Conservation (phyloP, 345 rosid species). For the Brassica carinata region DNA sequence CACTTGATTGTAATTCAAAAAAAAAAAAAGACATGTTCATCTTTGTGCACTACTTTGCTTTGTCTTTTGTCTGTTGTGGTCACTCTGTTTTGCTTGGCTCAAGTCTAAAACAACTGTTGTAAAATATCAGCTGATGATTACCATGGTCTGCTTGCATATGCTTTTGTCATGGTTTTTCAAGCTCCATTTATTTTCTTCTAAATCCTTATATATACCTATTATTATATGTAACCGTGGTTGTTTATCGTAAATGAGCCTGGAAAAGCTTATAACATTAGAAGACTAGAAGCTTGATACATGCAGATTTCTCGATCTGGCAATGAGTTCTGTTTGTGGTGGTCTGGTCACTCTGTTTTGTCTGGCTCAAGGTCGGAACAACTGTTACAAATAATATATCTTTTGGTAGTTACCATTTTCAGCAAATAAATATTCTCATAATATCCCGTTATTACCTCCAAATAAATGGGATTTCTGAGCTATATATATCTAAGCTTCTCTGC, state of each 20-base stretch:
- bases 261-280: no score
- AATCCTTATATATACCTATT: no score
- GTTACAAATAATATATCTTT: not conserved
- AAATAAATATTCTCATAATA: not conserved
- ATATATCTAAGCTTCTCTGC: not conserved
- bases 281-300: no score
- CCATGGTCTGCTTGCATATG: no score
- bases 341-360: slow-evolving; percentile 23
- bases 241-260: no score
- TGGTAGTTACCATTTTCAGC: not conserved
- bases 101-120: not conserved
- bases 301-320: not conserved
- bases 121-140: no score
- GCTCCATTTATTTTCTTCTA: no score
- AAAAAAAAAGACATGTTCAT: slow-evolving; percentile 3
- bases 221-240: no score
- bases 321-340: no score
- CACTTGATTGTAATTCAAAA: not conserved
- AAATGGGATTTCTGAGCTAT: slow-evolving; percentile 4
- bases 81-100: slow-evolving; percentile 28
- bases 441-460: not conserved
- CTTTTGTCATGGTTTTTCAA: no score
- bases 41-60: not conserved
- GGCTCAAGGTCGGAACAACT: slow-evolving; percentile 2
- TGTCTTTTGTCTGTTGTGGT: not conserved